These are phyloP conservation scores for Talaromyces wortmannii DNA, from an alignment of 495 filamentous ascomycete genomes.

Conservation along the genomic window DNA sequence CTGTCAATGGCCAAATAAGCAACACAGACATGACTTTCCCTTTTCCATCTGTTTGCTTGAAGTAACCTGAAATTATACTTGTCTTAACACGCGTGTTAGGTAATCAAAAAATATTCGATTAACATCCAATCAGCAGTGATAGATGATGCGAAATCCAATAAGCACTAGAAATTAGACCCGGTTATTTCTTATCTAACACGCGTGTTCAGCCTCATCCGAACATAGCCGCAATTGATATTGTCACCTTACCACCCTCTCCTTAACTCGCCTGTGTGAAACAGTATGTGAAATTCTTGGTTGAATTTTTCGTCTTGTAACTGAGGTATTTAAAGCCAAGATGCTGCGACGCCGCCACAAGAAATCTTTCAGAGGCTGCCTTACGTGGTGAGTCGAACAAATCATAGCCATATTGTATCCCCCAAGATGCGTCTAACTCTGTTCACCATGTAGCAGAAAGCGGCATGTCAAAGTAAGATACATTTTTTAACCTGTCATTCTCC, in stretches of 20 bases:
- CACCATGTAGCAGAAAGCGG: slow-evolving; percentile 4
- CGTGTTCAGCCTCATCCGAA: not conserved
- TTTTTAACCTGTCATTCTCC: not conserved
- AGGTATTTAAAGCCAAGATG: slow-evolving; percentile 11
- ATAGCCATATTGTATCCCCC: not conserved
- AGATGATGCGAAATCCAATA: not conserved
- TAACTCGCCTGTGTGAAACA: not conserved
- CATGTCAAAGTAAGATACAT: slow-evolving; percentile 8
- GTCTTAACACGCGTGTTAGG: not conserved
- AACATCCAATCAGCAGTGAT: not conserved
- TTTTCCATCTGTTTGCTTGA: not conserved
- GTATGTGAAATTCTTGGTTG: not conserved
- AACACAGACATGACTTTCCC: not conserved
- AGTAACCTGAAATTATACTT: not conserved
- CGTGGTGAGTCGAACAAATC: slow-evolving; percentile 20
- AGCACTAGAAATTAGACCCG: too few species aligned
- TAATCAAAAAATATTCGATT: not conserved
- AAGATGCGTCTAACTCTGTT: not conserved
- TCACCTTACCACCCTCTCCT: not conserved
- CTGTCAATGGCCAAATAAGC: not conserved
- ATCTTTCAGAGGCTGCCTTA: slow-evolving; percentile 15
- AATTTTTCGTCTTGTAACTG: not conserved
- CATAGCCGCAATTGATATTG: not conserved
- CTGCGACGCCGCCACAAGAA: slow-evolving; percentile 16
- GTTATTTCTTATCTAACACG: not conserved